These are phyloP conservation scores for Yarrowia yakushimensis DNA, from an alignment of 805 yeast genomes.

Conservation along the genomic window DNA sequence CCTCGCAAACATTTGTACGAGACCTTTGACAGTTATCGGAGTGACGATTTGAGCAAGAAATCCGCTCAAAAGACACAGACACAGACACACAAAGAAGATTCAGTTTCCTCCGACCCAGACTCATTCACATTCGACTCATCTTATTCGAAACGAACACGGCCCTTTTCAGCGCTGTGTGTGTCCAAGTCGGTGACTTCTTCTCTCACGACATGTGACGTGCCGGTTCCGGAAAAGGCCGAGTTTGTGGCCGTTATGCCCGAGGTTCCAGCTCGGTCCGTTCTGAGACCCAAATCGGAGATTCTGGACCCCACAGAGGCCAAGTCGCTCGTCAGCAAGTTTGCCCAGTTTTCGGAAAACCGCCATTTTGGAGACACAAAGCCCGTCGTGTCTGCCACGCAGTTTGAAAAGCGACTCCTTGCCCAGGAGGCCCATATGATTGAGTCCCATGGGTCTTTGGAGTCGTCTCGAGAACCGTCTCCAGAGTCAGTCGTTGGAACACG, in stretches of 20 bases:
- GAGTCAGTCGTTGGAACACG: background rate
- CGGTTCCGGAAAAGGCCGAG: slow-evolving; percentile 18
- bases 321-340: background rate
- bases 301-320: background rate
- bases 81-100: no score
- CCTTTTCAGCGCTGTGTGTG: background rate
- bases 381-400: background rate
- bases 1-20: slow-evolving; percentile 21
- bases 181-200: background rate
- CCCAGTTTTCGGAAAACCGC: background rate
- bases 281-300: slow-evolving; percentile 7
- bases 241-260: background rate
- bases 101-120: background rate
- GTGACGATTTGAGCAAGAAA: background rate
- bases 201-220: background rate
- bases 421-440: slow-evolving; percentile 7
- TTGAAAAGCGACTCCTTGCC: background rate
- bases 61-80: no score
- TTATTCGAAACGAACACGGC: background rate
- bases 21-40: background rate
- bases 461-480: background rate
- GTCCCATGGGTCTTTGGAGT: background rate
- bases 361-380: background rate
- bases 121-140: slow-evolving; percentile 16
- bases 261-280: background rate